Percentiles rank a stretch among this genome's conserved stretches.
Conservation (phyloP, 768 basidiomycete genomes). For the Tricholoma hemisulphureum region DNA sequence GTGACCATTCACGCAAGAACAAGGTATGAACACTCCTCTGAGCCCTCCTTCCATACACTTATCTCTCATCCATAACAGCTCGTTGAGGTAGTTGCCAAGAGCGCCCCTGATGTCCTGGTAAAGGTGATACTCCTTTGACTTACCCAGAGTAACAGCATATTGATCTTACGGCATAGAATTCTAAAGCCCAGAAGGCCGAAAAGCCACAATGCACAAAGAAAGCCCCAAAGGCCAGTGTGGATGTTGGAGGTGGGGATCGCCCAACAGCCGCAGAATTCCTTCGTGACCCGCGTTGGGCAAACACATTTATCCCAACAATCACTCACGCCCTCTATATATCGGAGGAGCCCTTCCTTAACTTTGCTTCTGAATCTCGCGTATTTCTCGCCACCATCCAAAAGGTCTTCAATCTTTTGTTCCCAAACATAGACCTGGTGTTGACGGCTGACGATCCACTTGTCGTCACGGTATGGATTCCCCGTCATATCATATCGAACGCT, state of each 20-base stretch:
- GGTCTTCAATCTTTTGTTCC: slow-evolving; percentile 15
- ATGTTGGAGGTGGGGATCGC: not conserved
- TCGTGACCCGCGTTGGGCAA: slow-evolving; percentile 13
- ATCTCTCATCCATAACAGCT: not conserved
- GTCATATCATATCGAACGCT: too few species aligned
- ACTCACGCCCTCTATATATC: slow-evolving; percentile 19
- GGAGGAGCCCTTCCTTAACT: slow-evolving; percentile 16
- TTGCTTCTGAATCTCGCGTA: too few species aligned
- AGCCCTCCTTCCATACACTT: not conserved
- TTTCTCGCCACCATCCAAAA: too few species aligned
- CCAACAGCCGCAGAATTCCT: slow-evolving; percentile 3
- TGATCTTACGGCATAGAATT: not conserved
- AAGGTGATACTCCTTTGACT: not conserved
- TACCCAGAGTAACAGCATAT: not conserved
- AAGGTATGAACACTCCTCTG: too few species aligned
- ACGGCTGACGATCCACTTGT: not conserved
- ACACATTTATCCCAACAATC: too few species aligned
- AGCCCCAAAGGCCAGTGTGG: too few species aligned
- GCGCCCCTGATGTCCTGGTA: not conserved
- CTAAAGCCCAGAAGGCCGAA: not conserved
- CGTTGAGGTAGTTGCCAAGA: not conserved
- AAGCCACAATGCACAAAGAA: too few species aligned
- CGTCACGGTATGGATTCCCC: too few species aligned
- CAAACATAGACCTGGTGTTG: slow-evolving; percentile 8
- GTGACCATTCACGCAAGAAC: too few species aligned